phyloP scores from a whole-genome alignment of 2,329 filamentous ascomycete species.

The Cladosporium sp. region DNA sequence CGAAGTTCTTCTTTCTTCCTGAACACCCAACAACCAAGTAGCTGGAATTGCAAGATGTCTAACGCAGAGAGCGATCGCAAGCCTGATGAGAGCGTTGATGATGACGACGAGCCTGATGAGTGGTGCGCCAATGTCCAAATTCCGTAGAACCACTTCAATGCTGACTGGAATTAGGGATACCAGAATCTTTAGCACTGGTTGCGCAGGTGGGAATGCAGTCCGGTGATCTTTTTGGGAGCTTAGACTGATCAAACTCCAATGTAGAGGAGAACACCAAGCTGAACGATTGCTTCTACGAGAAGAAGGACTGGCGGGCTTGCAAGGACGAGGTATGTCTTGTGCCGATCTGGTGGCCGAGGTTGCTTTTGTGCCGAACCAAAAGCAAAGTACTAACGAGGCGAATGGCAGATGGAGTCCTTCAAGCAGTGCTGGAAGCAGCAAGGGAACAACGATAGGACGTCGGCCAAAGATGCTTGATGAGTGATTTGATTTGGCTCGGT shows the following conservation, averaged over 20 bases:
- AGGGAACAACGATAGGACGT: constrained; percentile 81
- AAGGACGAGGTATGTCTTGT: constrained; percentile 72
- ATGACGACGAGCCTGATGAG: constrained; percentile 90
- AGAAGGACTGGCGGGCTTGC: constrained; percentile 93
- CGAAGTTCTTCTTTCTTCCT: not conserved
- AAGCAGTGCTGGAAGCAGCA: constrained; percentile 88
- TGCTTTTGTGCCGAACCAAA: not conserved
- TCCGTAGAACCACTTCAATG: not conserved
- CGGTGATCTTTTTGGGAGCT: not conserved
- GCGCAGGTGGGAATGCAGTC: constrained; percentile 62
- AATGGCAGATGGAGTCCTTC: constrained; percentile 81
- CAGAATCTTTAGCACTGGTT: constrained; percentile 95
- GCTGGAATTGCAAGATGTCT: constrained; percentile 31
- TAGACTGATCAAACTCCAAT: not conserved
- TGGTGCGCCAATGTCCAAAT: constrained; percentile 63
- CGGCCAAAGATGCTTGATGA: constrained; percentile 67
- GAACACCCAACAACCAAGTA: not conserved
- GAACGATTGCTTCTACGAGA: constrained; percentile 94
- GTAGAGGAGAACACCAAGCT: constrained; percentile 83
- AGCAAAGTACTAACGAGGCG: not conserved
- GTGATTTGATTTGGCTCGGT: not conserved
- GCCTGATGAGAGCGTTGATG: constrained; percentile 42
- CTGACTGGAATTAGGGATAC: constrained; percentile 71
- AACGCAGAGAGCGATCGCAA: constrained; percentile 33
- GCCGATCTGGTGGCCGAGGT: not conserved